Conservation (phyloP, 2,329 filamentous ascomycete genomes). For the Aureobasidium subglaciale region DNA sequence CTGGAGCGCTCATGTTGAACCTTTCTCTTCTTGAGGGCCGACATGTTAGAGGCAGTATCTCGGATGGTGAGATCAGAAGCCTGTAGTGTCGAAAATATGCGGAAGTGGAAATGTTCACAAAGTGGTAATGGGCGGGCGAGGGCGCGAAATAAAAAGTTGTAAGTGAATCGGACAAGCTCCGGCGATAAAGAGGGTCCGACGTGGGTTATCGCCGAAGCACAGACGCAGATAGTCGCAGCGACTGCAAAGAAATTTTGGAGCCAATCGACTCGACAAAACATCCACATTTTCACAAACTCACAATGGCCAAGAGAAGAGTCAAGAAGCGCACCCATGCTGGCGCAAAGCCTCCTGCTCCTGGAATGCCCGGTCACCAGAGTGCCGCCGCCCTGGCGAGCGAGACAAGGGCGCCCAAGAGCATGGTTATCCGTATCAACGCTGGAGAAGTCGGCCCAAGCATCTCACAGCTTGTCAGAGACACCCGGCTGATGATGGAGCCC, state of each 20-base stretch:
- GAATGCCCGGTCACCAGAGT: slow-evolving; percentile 48
- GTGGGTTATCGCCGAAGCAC: not conserved
- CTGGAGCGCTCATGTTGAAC: slow-evolving; percentile 22
- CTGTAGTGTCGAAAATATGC: not conserved
- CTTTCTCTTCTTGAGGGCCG: slow-evolving; percentile 38
- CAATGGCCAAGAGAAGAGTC: slow-evolving; percentile 71
- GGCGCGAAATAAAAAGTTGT: not conserved
- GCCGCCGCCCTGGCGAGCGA: slow-evolving; percentile 50
- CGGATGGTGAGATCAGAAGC: not conserved
- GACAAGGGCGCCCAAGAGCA: slow-evolving; percentile 75
- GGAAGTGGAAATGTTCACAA: not conserved
- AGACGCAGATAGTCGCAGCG: not conserved
- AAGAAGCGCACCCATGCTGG: slow-evolving; percentile 86
- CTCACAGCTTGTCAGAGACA: slow-evolving; percentile 84
- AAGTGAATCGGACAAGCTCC: not conserved
- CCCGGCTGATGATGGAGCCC: slow-evolving; percentile 91
- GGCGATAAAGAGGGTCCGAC: not conserved
- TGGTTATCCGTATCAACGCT: slow-evolving; percentile 96
- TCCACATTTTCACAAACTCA: not conserved
- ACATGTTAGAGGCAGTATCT: slow-evolving; percentile 26
- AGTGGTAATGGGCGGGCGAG: not conserved
- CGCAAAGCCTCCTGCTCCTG: slow-evolving; percentile 61
- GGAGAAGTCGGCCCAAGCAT: slow-evolving; percentile 88
- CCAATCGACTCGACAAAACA: not conserved
- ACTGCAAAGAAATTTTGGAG: slow-evolving; percentile 1